phyloP scores from a whole-genome alignment of 257 asterid genomes.

The Solanum microdontum region DNA sequence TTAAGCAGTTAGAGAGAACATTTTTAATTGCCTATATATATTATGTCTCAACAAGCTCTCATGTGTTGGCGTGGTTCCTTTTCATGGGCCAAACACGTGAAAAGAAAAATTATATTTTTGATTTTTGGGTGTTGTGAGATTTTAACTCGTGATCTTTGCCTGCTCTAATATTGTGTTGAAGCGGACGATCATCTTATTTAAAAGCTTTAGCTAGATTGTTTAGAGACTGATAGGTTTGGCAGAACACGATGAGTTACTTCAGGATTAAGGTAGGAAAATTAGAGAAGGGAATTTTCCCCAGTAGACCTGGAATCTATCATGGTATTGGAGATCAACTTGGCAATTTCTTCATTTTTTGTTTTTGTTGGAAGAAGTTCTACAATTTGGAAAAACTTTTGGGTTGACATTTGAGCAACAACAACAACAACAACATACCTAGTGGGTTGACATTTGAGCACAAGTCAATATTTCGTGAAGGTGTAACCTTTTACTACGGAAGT shows the following conservation, averaged over 20 bases:
- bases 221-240: conserved; percentile 48
- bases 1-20: neutral
- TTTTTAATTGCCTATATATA: neutral
- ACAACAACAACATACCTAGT: neutral
- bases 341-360: conserved; percentile 22
- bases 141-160: neutral
- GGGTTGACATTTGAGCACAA: conserved; percentile 31
- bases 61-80: neutral
- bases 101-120: neutral
- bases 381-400: conserved; percentile 22
- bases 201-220: conserved; percentile 36
- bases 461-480: neutral
- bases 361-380: conserved; percentile 23
- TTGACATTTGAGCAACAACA: conserved; percentile 30
- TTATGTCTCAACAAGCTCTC: neutral
- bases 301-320: conserved; percentile 25
- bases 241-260: conserved; percentile 34
- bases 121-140: neutral
- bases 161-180: neutral
- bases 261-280: conserved; percentile 30
- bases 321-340: conserved; percentile 40
- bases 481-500: neutral
- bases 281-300: conserved; percentile 19
- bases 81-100: neutral
- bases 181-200: neutral